Evolutionary conservation across 805 yeast species (phyloP).

Genomic region (Myxozyma mucilagina): DNA sequence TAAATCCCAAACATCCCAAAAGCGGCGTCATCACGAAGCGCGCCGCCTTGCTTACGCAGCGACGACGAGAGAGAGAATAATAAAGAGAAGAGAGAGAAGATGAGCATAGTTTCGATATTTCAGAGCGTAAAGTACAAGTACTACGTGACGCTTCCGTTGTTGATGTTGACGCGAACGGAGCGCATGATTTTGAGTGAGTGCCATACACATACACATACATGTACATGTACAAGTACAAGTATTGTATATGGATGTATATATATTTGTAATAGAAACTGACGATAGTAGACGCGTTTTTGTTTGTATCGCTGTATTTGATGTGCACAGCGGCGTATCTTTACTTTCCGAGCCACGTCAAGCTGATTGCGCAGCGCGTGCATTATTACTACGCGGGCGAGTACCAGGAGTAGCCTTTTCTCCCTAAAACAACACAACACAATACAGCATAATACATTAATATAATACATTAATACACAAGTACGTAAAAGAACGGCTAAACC

Average conservation of each 20-base stretch:
- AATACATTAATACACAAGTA: not conserved
- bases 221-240: too few relatives aligned
- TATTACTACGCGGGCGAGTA: conserved; percentile 27
- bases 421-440: too few relatives aligned
- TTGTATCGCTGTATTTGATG: conserved; percentile 21
- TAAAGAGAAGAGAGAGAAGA: not conserved
- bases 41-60: not conserved
- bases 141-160: conserved; percentile 29
- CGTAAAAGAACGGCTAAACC: conserved; percentile 19
- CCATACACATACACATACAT: not conserved
- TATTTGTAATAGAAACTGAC: not conserved
- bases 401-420: too few relatives aligned
- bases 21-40: not conserved
- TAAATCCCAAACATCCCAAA: not conserved
- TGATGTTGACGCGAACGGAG: conserved; percentile 26
- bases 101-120: conserved; percentile 14
- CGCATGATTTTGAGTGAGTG: conserved; percentile 24
- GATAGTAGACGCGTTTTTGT: conserved; percentile 20
- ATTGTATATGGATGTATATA: too few relatives aligned
- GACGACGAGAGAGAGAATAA: not conserved
- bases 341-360: conserved; percentile 28
- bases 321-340: conserved; percentile 24
- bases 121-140: conserved; percentile 24
- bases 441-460: not conserved
- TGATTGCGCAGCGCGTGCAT: conserved; percentile 29